Base-by-base conservation (phyloP, 2,329 filamentous ascomycete genomes). In the Metarhizium album region DNA sequence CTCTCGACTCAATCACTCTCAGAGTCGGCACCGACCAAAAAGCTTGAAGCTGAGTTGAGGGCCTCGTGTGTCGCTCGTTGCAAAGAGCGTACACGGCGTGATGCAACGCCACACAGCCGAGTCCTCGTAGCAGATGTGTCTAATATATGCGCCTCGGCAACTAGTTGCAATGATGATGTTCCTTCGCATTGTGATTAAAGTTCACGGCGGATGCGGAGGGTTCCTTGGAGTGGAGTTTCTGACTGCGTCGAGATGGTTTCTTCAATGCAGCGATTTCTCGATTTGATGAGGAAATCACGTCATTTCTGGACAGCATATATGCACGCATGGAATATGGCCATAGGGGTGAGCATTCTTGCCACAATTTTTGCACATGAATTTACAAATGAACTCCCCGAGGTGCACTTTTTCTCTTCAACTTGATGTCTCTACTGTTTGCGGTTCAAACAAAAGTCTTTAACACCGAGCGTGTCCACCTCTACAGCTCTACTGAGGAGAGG, bases 21-120 rank as follows among this genome's bases (percentile, higher is more conserved):
- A 35, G 57, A 59, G 48, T 58, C 56, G 47, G 51, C 53, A 18
- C 27, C 53, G 50, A 22, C 53, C 57, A 40, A 53, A 58, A 33
- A 52, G 52, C n/a, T 54, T 50, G 24, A 59, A 47, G 24, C 42
- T 50, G 23, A 57, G n/a, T 35, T 16, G 35, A n/a, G 47, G 47
- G 13, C 51, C n/a, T 9, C 45, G 18, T 42, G 50, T n/a, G 40
- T n/a, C n/a, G 20, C 29, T 4, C 20, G 40, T 20, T 27, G 23
- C 23, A 16, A 43, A 23, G 40, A 27, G 40, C 4, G 1, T 24
- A 14, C 40, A 7, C n/a, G 2, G 9, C 20, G 40, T 18, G 37
- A 20, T 20, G 24, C 40, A 24, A 24, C 40, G 20, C 16, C 13
- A 22, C 24, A 4, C 11, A n/a, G 24, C 13, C 13, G 40, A 24